These are phyloP conservation scores for Albifimbria verrucaria DNA, from an alignment of 2,329 filamentous ascomycete genomes.

Conservation along the genomic window DNA sequence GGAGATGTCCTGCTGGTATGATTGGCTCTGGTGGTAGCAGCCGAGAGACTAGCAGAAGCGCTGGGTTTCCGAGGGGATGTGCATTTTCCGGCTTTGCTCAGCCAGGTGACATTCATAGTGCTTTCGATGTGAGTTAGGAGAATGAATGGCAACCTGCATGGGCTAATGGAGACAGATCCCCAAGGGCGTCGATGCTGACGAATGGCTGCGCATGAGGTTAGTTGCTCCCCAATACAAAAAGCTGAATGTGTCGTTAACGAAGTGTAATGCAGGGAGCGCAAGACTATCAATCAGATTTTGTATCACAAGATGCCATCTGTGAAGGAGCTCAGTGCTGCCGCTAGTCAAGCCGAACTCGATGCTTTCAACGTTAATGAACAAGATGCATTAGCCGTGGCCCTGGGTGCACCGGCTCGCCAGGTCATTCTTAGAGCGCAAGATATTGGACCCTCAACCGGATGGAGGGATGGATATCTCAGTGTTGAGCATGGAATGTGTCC, in stretches of 20 bases:
- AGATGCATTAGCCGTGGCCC: slow-evolving; percentile 47
- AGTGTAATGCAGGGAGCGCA: slow-evolving; percentile 29
- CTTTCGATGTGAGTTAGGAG: slow-evolving; percentile 32
- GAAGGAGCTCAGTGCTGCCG: slow-evolving; percentile 34
- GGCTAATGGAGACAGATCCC: slow-evolving; percentile 33
- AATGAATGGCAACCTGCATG: slow-evolving; percentile 7
- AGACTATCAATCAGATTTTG: slow-evolving; percentile 45
- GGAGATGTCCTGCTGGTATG: slow-evolving; percentile 17
- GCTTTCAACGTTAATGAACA: slow-evolving; percentile 43
- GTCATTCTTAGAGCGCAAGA: slow-evolving; percentile 51
- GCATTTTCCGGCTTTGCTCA: slow-evolving; percentile 28
- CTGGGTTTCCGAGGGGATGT: slow-evolving; percentile 26
- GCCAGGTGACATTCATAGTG: slow-evolving; percentile 24
- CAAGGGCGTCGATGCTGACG: slow-evolving; percentile 38
- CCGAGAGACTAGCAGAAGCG: background rate
- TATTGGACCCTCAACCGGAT: slow-evolving; percentile 47
- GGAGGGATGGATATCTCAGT: slow-evolving; percentile 51
- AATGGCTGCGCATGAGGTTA: slow-evolving; percentile 40
- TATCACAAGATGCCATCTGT: slow-evolving; percentile 40
- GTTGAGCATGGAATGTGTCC: slow-evolving; percentile 50
- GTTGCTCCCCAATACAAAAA: background rate
- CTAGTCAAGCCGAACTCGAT: slow-evolving; percentile 38
- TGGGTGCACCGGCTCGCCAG: slow-evolving; percentile 52
- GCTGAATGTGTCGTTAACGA: background rate
- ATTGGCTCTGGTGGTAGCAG: background rate